phyloP scores from a whole-genome alignment of 1,284 basidiomycete genomes.

The Microbotryum violaceum region DNA sequence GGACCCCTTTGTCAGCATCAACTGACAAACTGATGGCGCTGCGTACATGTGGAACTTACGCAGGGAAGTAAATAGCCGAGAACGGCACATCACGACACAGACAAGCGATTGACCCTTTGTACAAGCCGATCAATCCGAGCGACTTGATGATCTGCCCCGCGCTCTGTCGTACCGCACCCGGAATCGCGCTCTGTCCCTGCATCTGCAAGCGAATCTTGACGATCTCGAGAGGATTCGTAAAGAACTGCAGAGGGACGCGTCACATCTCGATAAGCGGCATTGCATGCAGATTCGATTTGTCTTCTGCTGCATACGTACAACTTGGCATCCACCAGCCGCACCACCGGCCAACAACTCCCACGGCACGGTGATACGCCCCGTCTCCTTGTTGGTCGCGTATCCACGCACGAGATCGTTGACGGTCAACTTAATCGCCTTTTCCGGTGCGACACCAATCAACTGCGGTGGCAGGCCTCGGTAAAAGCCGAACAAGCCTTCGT shows the following conservation, averaged over 20 bases:
- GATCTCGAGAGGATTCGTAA: constrained; percentile 46
- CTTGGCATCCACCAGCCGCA: constrained; percentile 91
- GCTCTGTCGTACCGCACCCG: constrained; percentile 64
- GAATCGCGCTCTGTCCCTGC: constrained; percentile 84
- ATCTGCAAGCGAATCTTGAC: constrained; percentile 96
- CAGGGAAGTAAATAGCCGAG: constrained; percentile 50
- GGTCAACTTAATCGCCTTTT: constrained; percentile 91
- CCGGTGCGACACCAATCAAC: constrained; percentile 91
- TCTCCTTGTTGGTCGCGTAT: constrained; percentile 82
- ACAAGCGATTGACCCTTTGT: constrained; percentile 82
- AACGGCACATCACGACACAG: constrained; percentile 87
- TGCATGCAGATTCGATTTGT: not conserved
- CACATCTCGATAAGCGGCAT: not conserved
- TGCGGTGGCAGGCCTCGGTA: constrained; percentile 95
- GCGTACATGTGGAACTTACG: constrained; percentile 37
- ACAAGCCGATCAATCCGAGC: constrained; percentile 83
- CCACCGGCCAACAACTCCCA: constrained; percentile 93
- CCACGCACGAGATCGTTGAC: constrained; percentile 88
- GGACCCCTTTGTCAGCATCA: not conserved
- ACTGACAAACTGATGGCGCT: not conserved
- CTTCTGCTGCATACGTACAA: constrained; percentile 53
- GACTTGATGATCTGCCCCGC: constrained; percentile 88
- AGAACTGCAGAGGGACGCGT: constrained; percentile 15
- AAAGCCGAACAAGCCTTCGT: constrained; percentile 85
- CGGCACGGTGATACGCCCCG: constrained; percentile 73